phyloP scores from a whole-genome alignment of 169 alveolate species.

The Cryptosporidium parvum region DNA sequence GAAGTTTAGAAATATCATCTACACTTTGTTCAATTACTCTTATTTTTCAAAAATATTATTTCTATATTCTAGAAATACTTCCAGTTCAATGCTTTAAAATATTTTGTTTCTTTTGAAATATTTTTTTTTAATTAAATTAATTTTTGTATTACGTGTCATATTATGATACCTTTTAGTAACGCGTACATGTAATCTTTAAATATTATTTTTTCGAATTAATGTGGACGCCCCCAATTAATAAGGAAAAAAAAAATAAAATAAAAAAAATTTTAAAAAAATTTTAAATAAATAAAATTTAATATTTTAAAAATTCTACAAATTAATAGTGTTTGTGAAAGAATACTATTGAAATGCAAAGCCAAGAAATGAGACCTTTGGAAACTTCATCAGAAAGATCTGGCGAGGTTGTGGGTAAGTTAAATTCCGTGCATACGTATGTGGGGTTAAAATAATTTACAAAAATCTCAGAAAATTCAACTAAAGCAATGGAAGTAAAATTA shows the following conservation, averaged over 20 bases:
- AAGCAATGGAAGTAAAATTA: not conserved
- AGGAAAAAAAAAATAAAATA: not conserved
- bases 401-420: constrained; percentile 33
- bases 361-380: constrained; percentile 25
- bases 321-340: not conserved
- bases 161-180: constrained; percentile 52
- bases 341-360: not conserved
- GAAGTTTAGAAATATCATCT: not conserved
- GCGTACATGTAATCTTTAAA: constrained; percentile 66
- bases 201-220: constrained; percentile 25
- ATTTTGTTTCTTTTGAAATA: not conserved
- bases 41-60: not conserved
- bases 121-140: not conserved
- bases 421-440: not conserved
- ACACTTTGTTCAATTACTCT: not conserved
- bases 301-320: not conserved
- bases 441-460: not conserved
- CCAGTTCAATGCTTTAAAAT: not conserved
- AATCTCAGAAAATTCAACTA: not conserved
- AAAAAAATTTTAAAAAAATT: constrained; percentile 4
- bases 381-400: not conserved
- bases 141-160: constrained; percentile 50
- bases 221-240: constrained; percentile 53
- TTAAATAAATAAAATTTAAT: constrained; percentile 5
- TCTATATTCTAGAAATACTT: not conserved